A percentile compares a stretch with the other conserved stretches of the same genome.
Evolutionary conservation across 352 stramenopile species (phyloP).

Genomic region (Globisporangium spinosum): DNA sequence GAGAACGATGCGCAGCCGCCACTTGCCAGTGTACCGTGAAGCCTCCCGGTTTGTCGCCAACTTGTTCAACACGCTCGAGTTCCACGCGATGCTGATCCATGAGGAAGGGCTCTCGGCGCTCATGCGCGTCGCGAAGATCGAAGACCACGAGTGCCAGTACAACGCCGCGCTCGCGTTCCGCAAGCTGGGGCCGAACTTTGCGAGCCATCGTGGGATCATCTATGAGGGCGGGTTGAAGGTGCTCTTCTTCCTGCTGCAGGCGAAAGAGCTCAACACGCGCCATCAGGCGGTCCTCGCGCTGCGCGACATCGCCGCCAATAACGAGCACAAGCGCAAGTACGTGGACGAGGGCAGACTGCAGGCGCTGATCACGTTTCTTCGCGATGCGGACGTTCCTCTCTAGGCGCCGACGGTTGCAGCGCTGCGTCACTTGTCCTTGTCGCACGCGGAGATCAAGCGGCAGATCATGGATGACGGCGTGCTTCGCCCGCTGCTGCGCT

Average conservation of each 20-base stretch:
- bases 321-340: slow-evolving; percentile 84
- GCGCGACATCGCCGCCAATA: slow-evolving; percentile 88
- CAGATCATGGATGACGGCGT: slow-evolving; percentile 80
- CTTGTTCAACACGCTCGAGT: slow-evolving; percentile 77
- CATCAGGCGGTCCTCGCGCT: slow-evolving; percentile 88
- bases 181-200: slow-evolving; percentile 92
- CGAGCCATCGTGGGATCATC: slow-evolving; percentile 85
- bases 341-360: slow-evolving; percentile 85
- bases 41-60: slow-evolving; percentile 89
- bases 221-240: slow-evolving; percentile 88
- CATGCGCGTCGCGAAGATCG: slow-evolving; percentile 83
- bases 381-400: slow-evolving; percentile 85
- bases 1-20: slow-evolving; percentile 86
- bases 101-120: slow-evolving; percentile 87
- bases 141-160: slow-evolving; percentile 91
- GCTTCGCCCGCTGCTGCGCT: slow-evolving; percentile 84
- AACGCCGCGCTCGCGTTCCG: slow-evolving; percentile 92
- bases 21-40: slow-evolving; percentile 91
- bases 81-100: slow-evolving; percentile 77
- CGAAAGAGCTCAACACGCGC: slow-evolving; percentile 90
- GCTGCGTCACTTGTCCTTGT: slow-evolving; percentile 88
- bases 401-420: slow-evolving; percentile 88
- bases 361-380: slow-evolving; percentile 87
- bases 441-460: slow-evolving; percentile 81
- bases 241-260: slow-evolving; percentile 89